phyloP scores from a whole-genome alignment of 1,284 basidiomycete species.

The Marasmius oreades region DNA sequence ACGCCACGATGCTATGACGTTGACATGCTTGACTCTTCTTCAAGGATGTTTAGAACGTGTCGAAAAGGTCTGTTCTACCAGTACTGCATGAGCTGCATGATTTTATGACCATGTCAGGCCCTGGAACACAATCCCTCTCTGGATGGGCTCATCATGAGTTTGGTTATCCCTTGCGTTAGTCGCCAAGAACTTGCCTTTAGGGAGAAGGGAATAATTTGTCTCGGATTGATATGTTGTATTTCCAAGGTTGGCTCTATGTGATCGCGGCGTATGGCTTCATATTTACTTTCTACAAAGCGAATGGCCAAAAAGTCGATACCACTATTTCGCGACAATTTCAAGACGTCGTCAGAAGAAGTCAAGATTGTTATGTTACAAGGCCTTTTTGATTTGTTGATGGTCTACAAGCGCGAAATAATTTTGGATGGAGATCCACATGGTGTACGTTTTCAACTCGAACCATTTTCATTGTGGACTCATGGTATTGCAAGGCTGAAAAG shows the following conservation, averaged over 20 bases:
- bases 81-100: neutral
- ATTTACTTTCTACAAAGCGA: neutral
- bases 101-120: conserved; percentile 41
- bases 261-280: no score
- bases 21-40: conserved; percentile 77
- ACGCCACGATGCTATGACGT: conserved; percentile 63
- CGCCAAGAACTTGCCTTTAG: conserved; percentile 65
- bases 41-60: conserved; percentile 91
- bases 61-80: conserved; percentile 58
- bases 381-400: conserved; percentile 83
- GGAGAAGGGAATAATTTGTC: conserved; percentile 76
- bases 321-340: no score
- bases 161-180: conserved; percentile 86
- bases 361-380: conserved; percentile 71
- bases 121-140: conserved; percentile 90
- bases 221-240: conserved; percentile 89
- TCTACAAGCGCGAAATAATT: conserved; percentile 66
- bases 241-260: conserved; percentile 45
- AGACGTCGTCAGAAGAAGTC: conserved; percentile 53
- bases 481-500: conserved; percentile 42
- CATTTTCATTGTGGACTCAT: conserved; percentile 3
- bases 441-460: conserved; percentile 9
- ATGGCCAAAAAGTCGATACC: no score
- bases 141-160: conserved; percentile 78
- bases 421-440: conserved; percentile 24